Percentiles rank a stretch among this genome's conserved stretches.
These are phyloP conservation scores for Gossypium aridum DNA, from an alignment of 441 rosid genomes.

Conservation along the genomic window DNA sequence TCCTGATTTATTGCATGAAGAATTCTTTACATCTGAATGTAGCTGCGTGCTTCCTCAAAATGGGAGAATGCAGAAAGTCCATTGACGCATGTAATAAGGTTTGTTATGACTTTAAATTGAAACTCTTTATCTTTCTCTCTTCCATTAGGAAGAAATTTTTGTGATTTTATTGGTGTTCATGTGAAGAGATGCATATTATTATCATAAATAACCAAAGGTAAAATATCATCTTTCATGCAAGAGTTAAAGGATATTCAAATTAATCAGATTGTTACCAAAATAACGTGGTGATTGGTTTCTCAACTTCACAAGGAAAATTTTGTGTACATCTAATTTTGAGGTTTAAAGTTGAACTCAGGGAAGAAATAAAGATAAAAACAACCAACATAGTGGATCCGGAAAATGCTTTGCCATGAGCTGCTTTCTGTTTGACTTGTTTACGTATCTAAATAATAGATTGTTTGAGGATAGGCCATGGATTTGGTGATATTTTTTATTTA, in stretches of 20 bases:
- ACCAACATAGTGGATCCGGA: background rate
- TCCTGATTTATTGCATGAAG: slow-evolving; percentile 31
- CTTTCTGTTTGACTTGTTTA: background rate
- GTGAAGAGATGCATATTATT: background rate
- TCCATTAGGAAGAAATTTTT: background rate
- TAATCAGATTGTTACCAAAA: background rate
- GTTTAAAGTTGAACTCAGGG: background rate
- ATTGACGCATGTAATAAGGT: slow-evolving; percentile 91
- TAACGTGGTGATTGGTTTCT: background rate
- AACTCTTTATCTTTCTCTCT: background rate
- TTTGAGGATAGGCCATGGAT: background rate
- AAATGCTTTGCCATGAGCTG: background rate
- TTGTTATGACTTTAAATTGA: slow-evolving; percentile 1
- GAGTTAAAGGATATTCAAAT: background rate
- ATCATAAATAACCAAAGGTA: background rate
- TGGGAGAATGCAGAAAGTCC: slow-evolving; percentile 86
- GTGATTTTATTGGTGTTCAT: background rate
- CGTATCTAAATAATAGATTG: background rate
- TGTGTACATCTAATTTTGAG: background rate
- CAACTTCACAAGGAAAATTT: background rate
- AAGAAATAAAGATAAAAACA: background rate
- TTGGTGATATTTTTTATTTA: background rate
- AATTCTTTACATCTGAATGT: slow-evolving; percentile 77
- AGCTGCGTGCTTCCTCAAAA: slow-evolving; percentile 83
- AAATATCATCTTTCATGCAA: background rate